Conservation (phyloP, 139 green algal species). For the Astrephomene gubernaculifera region DNA sequence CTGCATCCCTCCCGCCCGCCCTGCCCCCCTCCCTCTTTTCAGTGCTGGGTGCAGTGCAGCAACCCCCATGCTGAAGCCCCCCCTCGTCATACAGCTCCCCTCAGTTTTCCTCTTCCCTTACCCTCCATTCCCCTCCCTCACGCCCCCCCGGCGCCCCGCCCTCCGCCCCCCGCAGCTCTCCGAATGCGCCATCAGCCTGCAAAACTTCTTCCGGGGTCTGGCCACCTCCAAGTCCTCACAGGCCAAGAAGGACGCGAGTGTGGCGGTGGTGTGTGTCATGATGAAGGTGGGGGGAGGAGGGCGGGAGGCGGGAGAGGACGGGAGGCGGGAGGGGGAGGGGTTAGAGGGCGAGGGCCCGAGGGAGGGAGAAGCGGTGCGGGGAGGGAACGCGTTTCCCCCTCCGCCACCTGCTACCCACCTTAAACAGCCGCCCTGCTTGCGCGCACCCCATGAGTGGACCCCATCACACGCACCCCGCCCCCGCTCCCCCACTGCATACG, state of each 20-base stretch:
- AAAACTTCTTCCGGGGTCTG: constrained; percentile 51
- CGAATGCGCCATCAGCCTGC: constrained; percentile 54
- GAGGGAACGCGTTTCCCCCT: too few relatives aligned
- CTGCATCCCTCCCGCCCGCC: neutral
- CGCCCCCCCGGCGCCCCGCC: too few relatives aligned
- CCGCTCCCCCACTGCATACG: too few relatives aligned
- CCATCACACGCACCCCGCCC: too few relatives aligned
- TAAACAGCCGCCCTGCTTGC: too few relatives aligned
- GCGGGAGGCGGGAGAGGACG: neutral
- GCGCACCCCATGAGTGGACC: too few relatives aligned
- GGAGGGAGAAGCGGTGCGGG: neutral
- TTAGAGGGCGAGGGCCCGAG: neutral
- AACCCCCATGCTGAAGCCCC: too few relatives aligned
- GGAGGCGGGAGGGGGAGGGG: neutral
- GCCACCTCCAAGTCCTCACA: constrained; percentile 26
- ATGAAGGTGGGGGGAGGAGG: constrained; percentile 43
- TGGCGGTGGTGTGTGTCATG: constrained; percentile 62
- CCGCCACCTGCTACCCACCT: too few relatives aligned
- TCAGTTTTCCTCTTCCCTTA: too few relatives aligned
- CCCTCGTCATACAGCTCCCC: too few relatives aligned
- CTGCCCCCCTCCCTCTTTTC: neutral
- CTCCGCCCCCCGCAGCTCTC: constrained; percentile 26
- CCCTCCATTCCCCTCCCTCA: neutral
- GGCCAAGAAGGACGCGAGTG: constrained; percentile 46
- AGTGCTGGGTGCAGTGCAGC: too few relatives aligned